Evolutionary conservation across 2,329 filamentous ascomycete genomes (phyloP).

Genomic region (Eurotiales sp.): DNA sequence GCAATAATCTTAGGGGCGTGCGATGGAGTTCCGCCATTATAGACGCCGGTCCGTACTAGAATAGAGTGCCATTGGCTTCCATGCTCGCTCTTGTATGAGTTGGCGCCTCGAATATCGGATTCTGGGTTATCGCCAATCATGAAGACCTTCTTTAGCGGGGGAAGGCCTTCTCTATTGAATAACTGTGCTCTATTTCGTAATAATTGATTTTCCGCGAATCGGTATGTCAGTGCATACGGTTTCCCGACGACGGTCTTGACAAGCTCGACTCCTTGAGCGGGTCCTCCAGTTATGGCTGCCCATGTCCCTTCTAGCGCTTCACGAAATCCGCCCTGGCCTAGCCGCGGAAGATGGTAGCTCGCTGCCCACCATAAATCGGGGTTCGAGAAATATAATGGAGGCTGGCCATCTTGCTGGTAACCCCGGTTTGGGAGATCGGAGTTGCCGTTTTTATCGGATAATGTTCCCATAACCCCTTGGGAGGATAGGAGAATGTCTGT

Average conservation of each 20-base stretch:
- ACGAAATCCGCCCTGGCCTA: constrained; percentile 89
- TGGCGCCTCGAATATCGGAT: constrained; percentile 86
- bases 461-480: constrained; percentile 74
- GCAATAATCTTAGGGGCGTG: constrained; percentile 63
- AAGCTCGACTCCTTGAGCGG: constrained; percentile 52
- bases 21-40: constrained; percentile 54
- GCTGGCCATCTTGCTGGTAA: constrained; percentile 80
- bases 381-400: constrained; percentile 81
- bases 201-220: constrained; percentile 75
- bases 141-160: constrained; percentile 69
- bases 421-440: constrained; percentile 63
- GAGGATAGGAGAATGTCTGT: constrained; percentile 77
- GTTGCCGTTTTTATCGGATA: constrained; percentile 68
- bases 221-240: constrained; percentile 72
- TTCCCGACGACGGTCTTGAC: constrained; percentile 74
- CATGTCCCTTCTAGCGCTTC: constrained; percentile 78
- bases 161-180: constrained; percentile 35
- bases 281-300: constrained; percentile 63
- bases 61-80: constrained; percentile 75
- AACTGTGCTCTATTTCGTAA: constrained; percentile 54
- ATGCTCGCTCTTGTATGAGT: constrained; percentile 63
- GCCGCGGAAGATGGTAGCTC: constrained; percentile 74
- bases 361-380: constrained; percentile 88
- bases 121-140: constrained; percentile 93
- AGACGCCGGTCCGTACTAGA: constrained; percentile 78